Conservation (phyloP, 73 alveolate genomes). For the Paramecium primaurelia region DNA sequence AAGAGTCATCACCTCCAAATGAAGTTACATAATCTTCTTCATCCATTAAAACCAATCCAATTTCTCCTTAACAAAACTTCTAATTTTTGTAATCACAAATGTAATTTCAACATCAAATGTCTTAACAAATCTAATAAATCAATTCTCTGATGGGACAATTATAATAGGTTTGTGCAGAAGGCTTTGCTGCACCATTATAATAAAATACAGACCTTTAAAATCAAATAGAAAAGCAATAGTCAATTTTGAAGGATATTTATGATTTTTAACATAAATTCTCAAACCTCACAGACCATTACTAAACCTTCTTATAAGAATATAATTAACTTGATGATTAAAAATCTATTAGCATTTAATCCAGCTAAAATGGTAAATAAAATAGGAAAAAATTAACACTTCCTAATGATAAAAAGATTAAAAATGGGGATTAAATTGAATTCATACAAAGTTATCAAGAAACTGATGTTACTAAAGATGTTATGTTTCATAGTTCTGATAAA, state of each 20-base stretch:
- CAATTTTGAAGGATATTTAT: not conserved
- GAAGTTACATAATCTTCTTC: not conserved
- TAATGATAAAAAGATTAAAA: not conserved
- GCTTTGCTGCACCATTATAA: not conserved
- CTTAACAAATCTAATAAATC: not conserved
- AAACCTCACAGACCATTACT: not conserved
- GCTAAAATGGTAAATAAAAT: not conserved
- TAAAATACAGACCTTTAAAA: not conserved
- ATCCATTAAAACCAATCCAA: not conserved
- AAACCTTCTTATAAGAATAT: not conserved
- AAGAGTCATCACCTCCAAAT: not conserved
- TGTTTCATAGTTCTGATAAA: constrained; percentile 27
- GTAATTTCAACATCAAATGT: constrained; percentile 22
- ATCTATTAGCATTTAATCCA: not conserved
- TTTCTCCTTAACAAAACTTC: constrained; percentile 10
- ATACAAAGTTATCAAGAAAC: constrained; percentile 19
- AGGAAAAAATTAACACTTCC: constrained; percentile 26
- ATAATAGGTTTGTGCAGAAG: constrained; percentile 43
- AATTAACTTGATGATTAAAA: constrained; percentile 26
- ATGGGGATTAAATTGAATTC: constrained; percentile 5
- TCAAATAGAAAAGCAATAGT: constrained; percentile 5
- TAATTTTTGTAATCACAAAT: constrained; percentile 7
- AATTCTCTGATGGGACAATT: constrained; percentile 13
- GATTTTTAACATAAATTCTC: not conserved
- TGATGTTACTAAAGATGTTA: constrained; percentile 1